Conservation (phyloP, 1,139 yeast species). For the Nematodospora anomalae region DNA sequence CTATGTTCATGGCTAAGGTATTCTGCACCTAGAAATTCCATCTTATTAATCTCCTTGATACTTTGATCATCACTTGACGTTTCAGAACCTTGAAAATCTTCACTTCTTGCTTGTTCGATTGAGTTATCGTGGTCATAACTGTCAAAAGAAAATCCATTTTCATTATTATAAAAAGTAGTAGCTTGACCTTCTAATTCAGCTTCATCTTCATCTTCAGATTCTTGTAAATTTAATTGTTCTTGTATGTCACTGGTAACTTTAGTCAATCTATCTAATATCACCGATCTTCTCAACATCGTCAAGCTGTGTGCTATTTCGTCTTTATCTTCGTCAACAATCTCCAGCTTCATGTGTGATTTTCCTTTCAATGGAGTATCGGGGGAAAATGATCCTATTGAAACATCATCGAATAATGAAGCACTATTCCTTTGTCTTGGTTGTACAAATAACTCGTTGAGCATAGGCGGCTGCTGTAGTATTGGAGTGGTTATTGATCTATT, state of each 20-base stretch:
- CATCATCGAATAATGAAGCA: conserved; percentile 15
- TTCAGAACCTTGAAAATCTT: background rate
- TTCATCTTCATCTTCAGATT: conserved; percentile 15
- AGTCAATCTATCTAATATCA: conserved; percentile 40
- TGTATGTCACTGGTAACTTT: conserved; percentile 44
- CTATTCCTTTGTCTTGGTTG: conserved; percentile 8
- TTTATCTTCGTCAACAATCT: conserved; percentile 10
- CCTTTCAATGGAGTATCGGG: conserved; percentile 33
- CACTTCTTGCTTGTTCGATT: conserved; percentile 1
- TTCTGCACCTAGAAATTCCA: background rate
- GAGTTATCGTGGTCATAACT: conserved; percentile 7
- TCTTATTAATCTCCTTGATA: background rate
- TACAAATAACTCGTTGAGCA: conserved; percentile 9
- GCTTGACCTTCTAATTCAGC: conserved; percentile 4
- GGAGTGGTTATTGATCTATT: conserved; percentile 5
- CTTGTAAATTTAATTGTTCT: conserved; percentile 28
- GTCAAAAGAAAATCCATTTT: conserved; percentile 18
- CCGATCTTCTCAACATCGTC: conserved; percentile 32
- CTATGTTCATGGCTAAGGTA: background rate
- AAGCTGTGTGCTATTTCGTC: conserved; percentile 7
- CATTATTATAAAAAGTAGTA: conserved; percentile 7
- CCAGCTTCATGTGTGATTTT: conserved; percentile 14
- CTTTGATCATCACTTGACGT: background rate
- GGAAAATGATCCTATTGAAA: conserved; percentile 36
- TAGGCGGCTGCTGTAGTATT: conserved; percentile 3